Evolutionary conservation across 192 early-diverging fungal species (phyloP).

Genomic region (Backusella luteola): DNA sequence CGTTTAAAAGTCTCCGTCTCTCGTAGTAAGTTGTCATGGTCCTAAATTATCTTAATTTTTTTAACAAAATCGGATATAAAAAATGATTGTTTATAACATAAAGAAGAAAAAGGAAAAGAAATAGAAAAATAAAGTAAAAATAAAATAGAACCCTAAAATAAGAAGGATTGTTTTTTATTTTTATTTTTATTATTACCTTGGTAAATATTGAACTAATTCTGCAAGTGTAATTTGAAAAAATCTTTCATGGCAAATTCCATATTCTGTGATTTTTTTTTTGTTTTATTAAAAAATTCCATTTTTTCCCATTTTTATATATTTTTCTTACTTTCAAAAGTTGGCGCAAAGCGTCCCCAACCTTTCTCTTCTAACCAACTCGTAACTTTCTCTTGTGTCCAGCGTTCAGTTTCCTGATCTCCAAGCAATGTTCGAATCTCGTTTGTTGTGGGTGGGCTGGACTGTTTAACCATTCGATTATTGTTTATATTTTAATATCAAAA

Average conservation of each 20-base stretch:
- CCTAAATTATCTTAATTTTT: slow-evolving; percentile 9
- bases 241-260: slow-evolving; percentile 18
- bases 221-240: slow-evolving; percentile 36
- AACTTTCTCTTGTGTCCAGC: slow-evolving; percentile 32
- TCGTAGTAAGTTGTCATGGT: slow-evolving; percentile 37
- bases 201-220: slow-evolving; percentile 28
- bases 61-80: slow-evolving; percentile 7
- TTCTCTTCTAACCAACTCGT: slow-evolving; percentile 29
- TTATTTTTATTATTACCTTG: slow-evolving; percentile 12
- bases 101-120: background rate
- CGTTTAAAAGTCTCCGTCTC: slow-evolving; percentile 30
- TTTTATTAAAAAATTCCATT: slow-evolving; percentile 7
- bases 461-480: slow-evolving; percentile 19
- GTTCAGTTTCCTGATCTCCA: slow-evolving; percentile 18
- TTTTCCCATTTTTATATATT: background rate
- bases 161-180: background rate
- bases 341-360: slow-evolving; percentile 27
- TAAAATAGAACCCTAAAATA: background rate
- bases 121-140: background rate
- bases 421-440: slow-evolving; percentile 12
- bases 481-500: background rate
- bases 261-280: slow-evolving; percentile 11
- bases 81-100: background rate
- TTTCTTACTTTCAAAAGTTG: slow-evolving; percentile 29
- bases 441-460: slow-evolving; percentile 22